A percentile compares a stretch with the other conserved stretches of the same genome.
These are phyloP conservation scores for Petunia secreta DNA, from an alignment of 257 asterid genomes.

Conservation along the genomic window DNA sequence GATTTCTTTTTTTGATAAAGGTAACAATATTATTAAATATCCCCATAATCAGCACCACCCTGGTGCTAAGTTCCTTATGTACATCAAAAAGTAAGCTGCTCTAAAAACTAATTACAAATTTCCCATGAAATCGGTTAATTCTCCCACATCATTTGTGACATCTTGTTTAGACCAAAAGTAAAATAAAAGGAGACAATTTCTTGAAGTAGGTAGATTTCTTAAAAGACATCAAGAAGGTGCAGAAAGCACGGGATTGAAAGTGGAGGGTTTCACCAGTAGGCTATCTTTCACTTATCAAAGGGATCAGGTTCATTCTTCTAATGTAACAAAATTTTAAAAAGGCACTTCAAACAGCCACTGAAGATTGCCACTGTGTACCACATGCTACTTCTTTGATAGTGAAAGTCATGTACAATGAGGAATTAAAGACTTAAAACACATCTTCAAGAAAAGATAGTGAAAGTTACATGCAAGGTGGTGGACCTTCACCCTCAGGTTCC, in stretches of 20 bases:
- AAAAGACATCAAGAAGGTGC: too few relatives aligned
- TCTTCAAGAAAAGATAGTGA: conserved; percentile 19
- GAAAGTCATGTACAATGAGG: conserved; percentile 4
- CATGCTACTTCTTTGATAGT: conserved; percentile 14
- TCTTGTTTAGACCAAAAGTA: too few relatives aligned
- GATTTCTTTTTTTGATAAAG: too few relatives aligned
- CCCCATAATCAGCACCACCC: too few relatives aligned
- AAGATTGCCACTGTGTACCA: background rate
- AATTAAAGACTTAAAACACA: background rate
- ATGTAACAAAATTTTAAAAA: background rate
- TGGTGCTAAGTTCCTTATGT: too few relatives aligned
- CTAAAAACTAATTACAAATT: too few relatives aligned
- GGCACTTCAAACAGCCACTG: background rate
- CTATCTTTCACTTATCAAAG: background rate
- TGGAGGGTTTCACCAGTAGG: background rate
- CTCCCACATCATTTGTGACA: too few relatives aligned
- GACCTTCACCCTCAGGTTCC: conserved; percentile 99
- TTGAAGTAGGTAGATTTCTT: too few relatives aligned
- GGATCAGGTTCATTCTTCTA: background rate
- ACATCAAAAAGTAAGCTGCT: too few relatives aligned
- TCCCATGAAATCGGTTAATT: too few relatives aligned
- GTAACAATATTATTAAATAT: too few relatives aligned
- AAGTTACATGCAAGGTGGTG: conserved; percentile 99
- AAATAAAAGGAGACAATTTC: too few relatives aligned
- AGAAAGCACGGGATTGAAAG: background rate